phyloP scores from a whole-genome alignment of 2,329 filamentous ascomycete species.

The Cladophialophora psammophila region DNA sequence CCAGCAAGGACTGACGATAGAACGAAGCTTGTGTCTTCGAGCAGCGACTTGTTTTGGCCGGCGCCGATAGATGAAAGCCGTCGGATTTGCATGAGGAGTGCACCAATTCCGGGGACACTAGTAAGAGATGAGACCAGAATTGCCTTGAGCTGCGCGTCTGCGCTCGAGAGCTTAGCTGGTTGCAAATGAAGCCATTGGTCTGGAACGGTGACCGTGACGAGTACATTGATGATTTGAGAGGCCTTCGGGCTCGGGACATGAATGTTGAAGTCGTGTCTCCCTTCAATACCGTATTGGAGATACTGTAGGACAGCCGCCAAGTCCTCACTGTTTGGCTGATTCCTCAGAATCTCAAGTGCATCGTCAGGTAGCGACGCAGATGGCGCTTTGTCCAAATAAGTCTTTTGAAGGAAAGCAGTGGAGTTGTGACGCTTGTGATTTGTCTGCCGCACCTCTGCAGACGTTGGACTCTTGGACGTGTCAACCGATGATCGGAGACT shows the following conservation, averaged over 20 bases:
- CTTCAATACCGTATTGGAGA: slow-evolving; percentile 50
- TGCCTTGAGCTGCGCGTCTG: slow-evolving; percentile 47
- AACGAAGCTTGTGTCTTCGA: slow-evolving; percentile 48
- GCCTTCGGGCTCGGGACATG: slow-evolving; percentile 69
- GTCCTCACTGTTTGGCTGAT: slow-evolving; percentile 67
- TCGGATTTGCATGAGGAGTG: slow-evolving; percentile 74
- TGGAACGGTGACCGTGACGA: slow-evolving; percentile 77
- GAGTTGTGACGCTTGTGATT: slow-evolving; percentile 36
- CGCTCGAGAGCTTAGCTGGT: slow-evolving; percentile 18
- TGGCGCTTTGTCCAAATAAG: slow-evolving; percentile 32
- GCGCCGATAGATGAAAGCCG: slow-evolving; percentile 57
- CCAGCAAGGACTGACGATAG: slow-evolving; percentile 44
- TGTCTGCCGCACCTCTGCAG: slow-evolving; percentile 14
- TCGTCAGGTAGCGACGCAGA: slow-evolving; percentile 50
- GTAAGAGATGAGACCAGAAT: slow-evolving; percentile 69
- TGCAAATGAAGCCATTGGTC: slow-evolving; percentile 74
- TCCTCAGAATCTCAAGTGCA: slow-evolving; percentile 66
- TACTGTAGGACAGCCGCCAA: slow-evolving; percentile 63
- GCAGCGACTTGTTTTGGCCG: slow-evolving; percentile 43
- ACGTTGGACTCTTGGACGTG: slow-evolving; percentile 46
- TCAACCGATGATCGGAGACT: slow-evolving; percentile 32
- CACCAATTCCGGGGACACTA: slow-evolving; percentile 79
- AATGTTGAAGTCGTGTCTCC: slow-evolving; percentile 56
- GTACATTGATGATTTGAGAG: slow-evolving; percentile 75
- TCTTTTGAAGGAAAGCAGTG: slow-evolving; percentile 37